Evolutionary conservation across 1,284 basidiomycete genomes (phyloP), one percentile per base, ranked within the genome.

Genomic region (Afroboletus lepidellus): DNA sequence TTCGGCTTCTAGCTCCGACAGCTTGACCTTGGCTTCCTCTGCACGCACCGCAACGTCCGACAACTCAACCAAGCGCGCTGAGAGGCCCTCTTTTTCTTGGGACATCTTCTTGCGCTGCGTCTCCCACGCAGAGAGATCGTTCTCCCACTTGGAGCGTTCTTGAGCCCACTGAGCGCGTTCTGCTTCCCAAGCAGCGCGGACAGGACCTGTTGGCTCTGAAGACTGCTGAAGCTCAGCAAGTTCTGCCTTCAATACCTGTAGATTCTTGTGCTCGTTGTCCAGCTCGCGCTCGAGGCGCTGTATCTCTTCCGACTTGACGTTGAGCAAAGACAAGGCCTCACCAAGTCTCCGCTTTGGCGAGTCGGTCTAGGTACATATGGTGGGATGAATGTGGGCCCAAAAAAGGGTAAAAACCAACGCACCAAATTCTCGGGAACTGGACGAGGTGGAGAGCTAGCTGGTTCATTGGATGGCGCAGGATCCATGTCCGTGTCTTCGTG

Each of bases 251-350:
- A 66, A 27, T 3, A 18, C 8, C 37, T 54, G 48, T 4, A 47
- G 0, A 18, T 20, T 53, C 20, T 53, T 57, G 42, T 53, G 59
- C 24, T 61, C 57, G 33, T 60, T 51, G 3, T 53, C 46, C 48
- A 60, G 52, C 46, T 72, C 69, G 42, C 50, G 54, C 47, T 63
- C 60, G 23, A 74, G 60, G 20, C 57, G 57, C 12, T 69, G 58
- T n/a, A 74, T 74, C 46, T 72, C 72, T 47, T 71, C 70, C 1
- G 72, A 73, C 51, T 74, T 73, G 29, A 64, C 52, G 39, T 73
- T 61, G 20, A 72, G 61, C 23, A 73, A 50, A 6, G 66, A 67
- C 12, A 74, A 49, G 1, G 69, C 71, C 32, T 69, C 57, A 21
- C 63, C 65, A 7, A 72, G 61, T 36, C 62, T 62, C 27, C 62